phyloP scores from a whole-genome alignment of 768 basidiomycete species.

The Russula olivacea region DNA sequence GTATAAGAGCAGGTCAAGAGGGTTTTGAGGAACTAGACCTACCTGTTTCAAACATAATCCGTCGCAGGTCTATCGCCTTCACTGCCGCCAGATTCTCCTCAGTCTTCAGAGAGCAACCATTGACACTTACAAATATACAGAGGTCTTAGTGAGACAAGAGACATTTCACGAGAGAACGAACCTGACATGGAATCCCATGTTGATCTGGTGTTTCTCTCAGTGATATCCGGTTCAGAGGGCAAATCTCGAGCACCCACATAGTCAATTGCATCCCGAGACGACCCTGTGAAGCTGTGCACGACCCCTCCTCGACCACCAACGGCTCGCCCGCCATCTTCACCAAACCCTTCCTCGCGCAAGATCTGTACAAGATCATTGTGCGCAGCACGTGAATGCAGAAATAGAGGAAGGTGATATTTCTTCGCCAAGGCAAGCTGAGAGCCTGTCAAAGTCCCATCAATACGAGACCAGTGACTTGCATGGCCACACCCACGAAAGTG shows the following conservation, averaged over 20 bases:
- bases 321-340: constrained; percentile 45
- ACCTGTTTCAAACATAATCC: constrained; percentile 74
- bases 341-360: constrained; percentile 60
- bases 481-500: constrained; percentile 49
- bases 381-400: constrained; percentile 76
- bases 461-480: neutral
- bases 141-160: neutral
- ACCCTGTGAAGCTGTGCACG: constrained; percentile 79
- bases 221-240: neutral
- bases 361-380: constrained; percentile 63
- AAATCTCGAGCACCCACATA: constrained; percentile 41
- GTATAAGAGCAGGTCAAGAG: neutral
- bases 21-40: constrained; percentile 2
- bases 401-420: constrained; percentile 67
- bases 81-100: constrained; percentile 53
- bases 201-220: constrained; percentile 39
- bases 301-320: constrained; percentile 66
- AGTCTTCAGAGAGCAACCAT: constrained; percentile 76
- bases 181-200: constrained; percentile 70
- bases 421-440: constrained; percentile 61
- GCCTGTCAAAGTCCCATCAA: constrained; percentile 29
- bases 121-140: constrained; percentile 39
- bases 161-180: constrained; percentile 20
- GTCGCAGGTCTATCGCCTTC: constrained; percentile 50
- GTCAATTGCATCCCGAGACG: constrained; percentile 53